Base-by-base conservation (phyloP, 805 yeast species). In the Teunomyces panamensis region DNA sequence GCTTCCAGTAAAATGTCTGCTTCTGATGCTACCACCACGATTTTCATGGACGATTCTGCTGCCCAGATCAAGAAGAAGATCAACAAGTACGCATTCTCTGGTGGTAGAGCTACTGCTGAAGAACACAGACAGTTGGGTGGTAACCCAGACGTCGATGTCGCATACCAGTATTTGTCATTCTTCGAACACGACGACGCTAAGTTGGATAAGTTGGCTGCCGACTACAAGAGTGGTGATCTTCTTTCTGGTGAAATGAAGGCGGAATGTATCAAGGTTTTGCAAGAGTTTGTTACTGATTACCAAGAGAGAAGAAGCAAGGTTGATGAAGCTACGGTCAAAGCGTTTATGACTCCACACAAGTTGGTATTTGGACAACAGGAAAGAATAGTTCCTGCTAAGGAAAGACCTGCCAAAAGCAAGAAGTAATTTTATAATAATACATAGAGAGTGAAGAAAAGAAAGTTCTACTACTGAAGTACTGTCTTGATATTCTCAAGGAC, bases 1-100 rank as follows among this genome's bases (percentile, higher is more conserved):
- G 85, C 98, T 4, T 79, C 90, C 11, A 87, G 97, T 34, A 94
- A 94, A 73, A 94, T 94, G 99, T 86, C 96, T 51, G 98, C 99
- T 4, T 84, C 94, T 9, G 94, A 87, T 66, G 89, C 87, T 52
- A 84, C 88, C 48, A 80, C 92, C 34, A 94, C 99, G 5, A 90
- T 94, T 56, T 94, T 85, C 74, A 86, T 94, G 94, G 91, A 90
- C 49, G 99, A 94, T 67, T 88, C 97, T 1, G 81, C 95, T 43
- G 89, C 88, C 64, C 90, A 88, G 72, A 87, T 94, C 54, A 86
- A 87, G 65, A 94, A 89, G 78, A 94, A 94, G 69, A 85, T 94
- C 67, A 94, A 94, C 75, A 94, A 91, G 69, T 87, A 89, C 64
- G 99, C 97, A 6, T 94, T 94, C 69, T 85, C 96, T 45, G 99